These are phyloP conservation scores for Asterophora lycoperdoides DNA, from an alignment of 768 basidiomycete species.

Conservation along the genomic window DNA sequence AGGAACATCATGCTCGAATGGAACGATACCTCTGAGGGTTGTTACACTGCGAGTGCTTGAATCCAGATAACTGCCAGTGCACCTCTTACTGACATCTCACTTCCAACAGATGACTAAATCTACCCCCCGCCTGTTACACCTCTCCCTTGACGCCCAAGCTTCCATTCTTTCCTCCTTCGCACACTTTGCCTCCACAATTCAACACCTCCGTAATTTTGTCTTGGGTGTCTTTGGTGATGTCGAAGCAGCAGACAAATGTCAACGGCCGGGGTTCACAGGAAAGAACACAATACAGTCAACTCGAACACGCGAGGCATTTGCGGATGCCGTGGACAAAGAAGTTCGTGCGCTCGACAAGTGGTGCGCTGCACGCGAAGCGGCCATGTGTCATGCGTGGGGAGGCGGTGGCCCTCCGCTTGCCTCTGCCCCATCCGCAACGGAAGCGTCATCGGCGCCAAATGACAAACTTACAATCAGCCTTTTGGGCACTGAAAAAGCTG, in stretches of 20 bases:
- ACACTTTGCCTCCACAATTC: conserved; percentile 52
- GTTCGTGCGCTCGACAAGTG: conserved; percentile 58
- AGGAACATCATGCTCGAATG: conserved; percentile 52
- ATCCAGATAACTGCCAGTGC: background rate
- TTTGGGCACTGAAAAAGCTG: conserved; percentile 55
- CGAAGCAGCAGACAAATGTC: conserved; percentile 15
- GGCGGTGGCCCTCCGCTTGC: conserved; percentile 25
- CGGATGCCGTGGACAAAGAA: conserved; percentile 65
- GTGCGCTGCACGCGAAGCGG: conserved; percentile 68
- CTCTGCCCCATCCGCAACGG: background rate
- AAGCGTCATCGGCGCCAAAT: background rate
- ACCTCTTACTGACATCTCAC: background rate
- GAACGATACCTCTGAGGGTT: conserved; percentile 17
- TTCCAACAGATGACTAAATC: conserved; percentile 41
- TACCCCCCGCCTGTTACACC: conserved; percentile 59
- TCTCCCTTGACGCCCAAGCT: conserved; percentile 60
- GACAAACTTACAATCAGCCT: conserved; percentile 45
- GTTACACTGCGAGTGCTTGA: conserved; percentile 26
- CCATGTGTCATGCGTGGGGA: conserved; percentile 54
- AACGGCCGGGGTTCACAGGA: conserved; percentile 9
- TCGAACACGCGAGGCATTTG: conserved; percentile 76
- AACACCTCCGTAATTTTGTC: conserved; percentile 62
- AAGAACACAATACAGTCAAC: conserved; percentile 29
- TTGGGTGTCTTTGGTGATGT: conserved; percentile 39
- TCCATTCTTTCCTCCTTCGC: conserved; percentile 63